Evolutionary conservation across 352 stramenopile species (phyloP).

Genomic region (Halophytophthora batemanensis): DNA sequence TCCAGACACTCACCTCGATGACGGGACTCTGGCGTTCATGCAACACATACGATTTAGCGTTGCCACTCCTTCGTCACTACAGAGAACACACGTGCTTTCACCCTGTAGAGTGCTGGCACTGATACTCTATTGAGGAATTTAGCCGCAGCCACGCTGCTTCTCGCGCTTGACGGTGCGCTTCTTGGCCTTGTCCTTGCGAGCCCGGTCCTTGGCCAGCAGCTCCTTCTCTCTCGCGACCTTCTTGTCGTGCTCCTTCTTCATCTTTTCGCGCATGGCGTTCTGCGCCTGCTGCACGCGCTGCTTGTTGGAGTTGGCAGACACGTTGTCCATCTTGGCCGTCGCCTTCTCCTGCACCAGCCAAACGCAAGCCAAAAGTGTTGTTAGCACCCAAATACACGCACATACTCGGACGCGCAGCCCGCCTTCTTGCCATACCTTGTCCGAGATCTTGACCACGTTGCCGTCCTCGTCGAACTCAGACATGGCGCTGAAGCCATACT

Average conservation of each 20-base stretch:
- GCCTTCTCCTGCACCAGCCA: slow-evolving; percentile 29
- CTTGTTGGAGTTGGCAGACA: slow-evolving; percentile 51
- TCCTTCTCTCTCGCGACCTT: slow-evolving; percentile 73
- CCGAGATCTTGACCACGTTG: slow-evolving; percentile 74
- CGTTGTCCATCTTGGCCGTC: slow-evolving; percentile 19
- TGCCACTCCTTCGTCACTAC: too few species aligned
- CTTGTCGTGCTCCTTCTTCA: slow-evolving; percentile 73
- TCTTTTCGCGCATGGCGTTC: slow-evolving; percentile 53
- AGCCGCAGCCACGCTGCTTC: slow-evolving; percentile 66
- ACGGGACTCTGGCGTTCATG: too few species aligned
- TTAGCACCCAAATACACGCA: background rate
- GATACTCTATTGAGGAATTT: slow-evolving; percentile 4
- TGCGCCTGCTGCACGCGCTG: slow-evolving; percentile 49
- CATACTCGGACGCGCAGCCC: background rate
- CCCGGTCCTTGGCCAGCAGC: slow-evolving; percentile 61
- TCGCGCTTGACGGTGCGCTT: slow-evolving; percentile 67
- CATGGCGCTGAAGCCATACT: slow-evolving; percentile 75
- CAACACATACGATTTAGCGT: too few species aligned
- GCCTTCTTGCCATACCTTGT: slow-evolving; percentile 35
- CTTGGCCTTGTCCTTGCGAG: slow-evolving; percentile 74
- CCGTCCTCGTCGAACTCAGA: slow-evolving; percentile 84
- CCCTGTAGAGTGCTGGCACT: slow-evolving; percentile 24
- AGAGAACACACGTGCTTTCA: too few species aligned
- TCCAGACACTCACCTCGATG: too few species aligned
- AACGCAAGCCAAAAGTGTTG: background rate